phyloP scores from a whole-genome alignment of 1,284 basidiomycete species.

The Apiotrichum laibachii region DNA sequence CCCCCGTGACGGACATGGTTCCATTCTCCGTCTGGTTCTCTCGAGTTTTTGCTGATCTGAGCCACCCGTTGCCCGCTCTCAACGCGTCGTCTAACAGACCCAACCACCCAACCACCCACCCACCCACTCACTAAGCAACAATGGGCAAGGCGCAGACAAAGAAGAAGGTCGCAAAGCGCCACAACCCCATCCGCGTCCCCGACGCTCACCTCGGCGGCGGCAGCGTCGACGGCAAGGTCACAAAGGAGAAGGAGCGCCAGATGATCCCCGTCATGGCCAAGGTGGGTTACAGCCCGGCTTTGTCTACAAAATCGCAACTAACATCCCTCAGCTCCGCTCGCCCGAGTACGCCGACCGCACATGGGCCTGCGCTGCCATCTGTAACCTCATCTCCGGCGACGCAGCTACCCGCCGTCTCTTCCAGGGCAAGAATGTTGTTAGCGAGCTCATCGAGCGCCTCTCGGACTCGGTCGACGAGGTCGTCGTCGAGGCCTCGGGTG shows the following conservation, averaged over 20 bases:
- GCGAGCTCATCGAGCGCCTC: constrained; percentile 74
- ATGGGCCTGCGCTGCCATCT: constrained; percentile 89
- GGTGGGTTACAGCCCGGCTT: constrained; percentile 51
- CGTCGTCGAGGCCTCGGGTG: constrained; percentile 76
- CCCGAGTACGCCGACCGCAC: constrained; percentile 73
- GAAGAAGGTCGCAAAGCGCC: constrained; percentile 61
- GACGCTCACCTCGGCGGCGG: constrained; percentile 82
- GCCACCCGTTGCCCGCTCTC: too few species aligned
- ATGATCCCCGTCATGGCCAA: constrained; percentile 84
- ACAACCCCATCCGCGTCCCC: constrained; percentile 86
- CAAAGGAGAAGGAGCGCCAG: constrained; percentile 65
- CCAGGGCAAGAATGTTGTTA: constrained; percentile 86
- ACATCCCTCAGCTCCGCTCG: constrained; percentile 48
- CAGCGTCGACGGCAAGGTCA: constrained; percentile 38
- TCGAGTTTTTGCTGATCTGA: too few species aligned
- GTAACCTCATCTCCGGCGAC: constrained; percentile 83
- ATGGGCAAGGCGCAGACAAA: constrained; percentile 83
- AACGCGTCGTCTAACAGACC: too few species aligned
- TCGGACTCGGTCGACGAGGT: constrained; percentile 83
- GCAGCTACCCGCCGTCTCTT: constrained; percentile 80
- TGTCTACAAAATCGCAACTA: background rate
- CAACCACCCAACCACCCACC: background rate
- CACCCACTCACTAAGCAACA: background rate
- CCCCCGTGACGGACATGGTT: too few species aligned
- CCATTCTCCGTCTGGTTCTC: too few species aligned